Conservation (phyloP, 257 asterid species). For the Plantago ovata region DNA sequence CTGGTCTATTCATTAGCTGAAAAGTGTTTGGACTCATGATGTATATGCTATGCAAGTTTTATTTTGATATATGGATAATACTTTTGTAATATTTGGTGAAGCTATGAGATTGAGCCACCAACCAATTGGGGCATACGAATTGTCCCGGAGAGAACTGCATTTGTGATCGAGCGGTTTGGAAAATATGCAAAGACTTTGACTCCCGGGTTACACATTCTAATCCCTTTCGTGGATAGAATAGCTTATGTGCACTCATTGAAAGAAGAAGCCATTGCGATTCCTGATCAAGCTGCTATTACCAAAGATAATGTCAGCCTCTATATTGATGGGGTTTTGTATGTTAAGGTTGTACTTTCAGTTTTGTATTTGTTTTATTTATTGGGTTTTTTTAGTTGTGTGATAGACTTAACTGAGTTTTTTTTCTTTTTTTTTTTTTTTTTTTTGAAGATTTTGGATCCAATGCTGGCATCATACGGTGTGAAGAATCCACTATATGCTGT, state of each 20-base stretch:
- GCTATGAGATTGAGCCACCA: slow-evolving; percentile 58
- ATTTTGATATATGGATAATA: too few relatives aligned
- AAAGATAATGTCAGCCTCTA: slow-evolving; percentile 84
- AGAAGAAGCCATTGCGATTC: slow-evolving; percentile 78
- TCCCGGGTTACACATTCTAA: slow-evolving; percentile 74
- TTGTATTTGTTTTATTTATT: not conserved
- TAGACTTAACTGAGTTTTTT: not conserved
- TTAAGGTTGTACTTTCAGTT: slow-evolving; percentile 37
- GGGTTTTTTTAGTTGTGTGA: not conserved
- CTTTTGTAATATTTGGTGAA: slow-evolving; percentile 18
- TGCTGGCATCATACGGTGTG: slow-evolving; percentile 93
- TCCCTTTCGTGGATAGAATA: slow-evolving; percentile 77
- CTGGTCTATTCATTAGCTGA: too few relatives aligned
- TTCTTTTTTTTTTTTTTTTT: not conserved
- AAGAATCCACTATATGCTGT: slow-evolving; percentile 80
- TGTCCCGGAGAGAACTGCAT: slow-evolving; percentile 88
- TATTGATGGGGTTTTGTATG: slow-evolving; percentile 82
- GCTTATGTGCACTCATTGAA: slow-evolving; percentile 84
- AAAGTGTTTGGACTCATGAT: too few relatives aligned
- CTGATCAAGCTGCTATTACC: slow-evolving; percentile 79
- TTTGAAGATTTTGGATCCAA: slow-evolving; percentile 74
- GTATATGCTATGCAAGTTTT: too few relatives aligned
- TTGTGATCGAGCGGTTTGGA: slow-evolving; percentile 79
- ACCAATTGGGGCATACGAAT: slow-evolving; percentile 80
- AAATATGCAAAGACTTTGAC: slow-evolving; percentile 68